Percentiles rank a stretch among this genome's conserved stretches.
phyloP scores from a whole-genome alignment of 176 grass and related monocot species.

The Carex scoparia region DNA sequence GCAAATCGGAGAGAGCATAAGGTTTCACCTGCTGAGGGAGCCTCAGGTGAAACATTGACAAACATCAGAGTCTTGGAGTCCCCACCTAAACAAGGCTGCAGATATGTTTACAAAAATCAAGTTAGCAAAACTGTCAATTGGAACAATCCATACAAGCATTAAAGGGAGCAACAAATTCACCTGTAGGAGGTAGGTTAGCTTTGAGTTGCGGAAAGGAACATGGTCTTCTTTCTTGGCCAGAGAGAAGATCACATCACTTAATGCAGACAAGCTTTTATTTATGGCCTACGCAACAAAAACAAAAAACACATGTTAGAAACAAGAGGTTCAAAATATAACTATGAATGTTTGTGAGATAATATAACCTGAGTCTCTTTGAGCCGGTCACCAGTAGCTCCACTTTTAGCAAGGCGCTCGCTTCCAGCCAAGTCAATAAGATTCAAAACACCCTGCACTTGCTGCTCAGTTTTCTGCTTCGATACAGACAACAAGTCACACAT shows the following conservation, averaged over 20 bases:
- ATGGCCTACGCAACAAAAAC: constrained; percentile 51
- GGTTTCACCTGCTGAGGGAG: constrained; percentile 51
- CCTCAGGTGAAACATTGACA: constrained; percentile 81
- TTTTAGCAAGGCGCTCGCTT: constrained; percentile 89
- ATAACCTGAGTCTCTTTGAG: constrained; percentile 90
- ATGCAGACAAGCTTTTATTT: constrained; percentile 85
- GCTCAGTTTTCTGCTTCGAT: constrained; percentile 55
- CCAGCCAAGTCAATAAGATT: constrained; percentile 98
- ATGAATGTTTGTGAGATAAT: not conserved
- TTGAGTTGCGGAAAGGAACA: constrained; percentile 90
- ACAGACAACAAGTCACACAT: not conserved
- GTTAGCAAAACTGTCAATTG: not conserved
- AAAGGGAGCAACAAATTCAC: constrained; percentile 19
- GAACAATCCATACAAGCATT: not conserved
- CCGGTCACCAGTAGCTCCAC: constrained; percentile 78
- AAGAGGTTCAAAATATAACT: constrained; percentile 5
- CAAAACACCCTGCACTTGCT: constrained; percentile 74
- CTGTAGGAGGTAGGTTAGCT: constrained; percentile 91
- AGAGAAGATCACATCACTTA: constrained; percentile 86
- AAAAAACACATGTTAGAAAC: not conserved
- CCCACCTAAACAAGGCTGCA: constrained; percentile 92
- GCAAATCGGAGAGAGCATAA: constrained; percentile 84
- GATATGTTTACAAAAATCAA: not conserved
- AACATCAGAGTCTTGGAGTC: constrained; percentile 95
- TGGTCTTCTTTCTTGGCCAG: constrained; percentile 92